phyloP scores from a whole-genome alignment of 352 stramenopile species.

The Saprolegnia diclina region DNA sequence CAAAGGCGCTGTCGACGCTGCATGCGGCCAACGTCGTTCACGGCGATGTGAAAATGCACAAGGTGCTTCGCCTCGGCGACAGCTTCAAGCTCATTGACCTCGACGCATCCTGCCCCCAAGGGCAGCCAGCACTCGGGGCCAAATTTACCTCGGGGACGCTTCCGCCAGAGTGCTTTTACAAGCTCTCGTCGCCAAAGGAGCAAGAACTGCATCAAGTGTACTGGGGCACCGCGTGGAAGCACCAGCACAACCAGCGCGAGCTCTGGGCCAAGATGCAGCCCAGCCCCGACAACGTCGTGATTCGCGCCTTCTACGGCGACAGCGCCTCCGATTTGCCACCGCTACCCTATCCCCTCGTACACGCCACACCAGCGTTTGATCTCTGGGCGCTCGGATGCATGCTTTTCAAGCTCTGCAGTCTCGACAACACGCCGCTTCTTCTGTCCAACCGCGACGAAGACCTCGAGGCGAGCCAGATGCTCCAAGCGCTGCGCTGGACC shows the following conservation, averaged over 20 bases:
- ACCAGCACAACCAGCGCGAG: not conserved
- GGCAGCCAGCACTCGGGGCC: not conserved
- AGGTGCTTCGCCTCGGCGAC: slow-evolving; percentile 27
- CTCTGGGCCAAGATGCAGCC: not conserved
- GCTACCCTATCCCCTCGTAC: slow-evolving; percentile 15
- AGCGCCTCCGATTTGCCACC: not conserved
- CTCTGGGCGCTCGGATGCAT: slow-evolving; percentile 29
- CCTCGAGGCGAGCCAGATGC: slow-evolving; percentile 10
- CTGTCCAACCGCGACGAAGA: slow-evolving; percentile 26
- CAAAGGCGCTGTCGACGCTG: slow-evolving; percentile 2
- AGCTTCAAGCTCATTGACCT: slow-evolving; percentile 28
- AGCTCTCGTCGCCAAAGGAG: not conserved
- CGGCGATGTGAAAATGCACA: slow-evolving; percentile 31
- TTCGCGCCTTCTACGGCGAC: slow-evolving; percentile 9
- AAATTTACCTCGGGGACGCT: slow-evolving; percentile 30
- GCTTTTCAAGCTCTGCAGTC: slow-evolving; percentile 29
- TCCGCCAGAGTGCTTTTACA: slow-evolving; percentile 11
- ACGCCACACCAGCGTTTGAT: slow-evolving; percentile 20
- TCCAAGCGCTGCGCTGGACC: slow-evolving; percentile 20
- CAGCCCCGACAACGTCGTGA: not conserved
- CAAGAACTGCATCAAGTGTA: not conserved
- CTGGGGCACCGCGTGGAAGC: not conserved
- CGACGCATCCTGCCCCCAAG: slow-evolving; percentile 19
- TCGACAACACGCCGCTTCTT: not conserved
- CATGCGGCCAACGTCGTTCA: slow-evolving; percentile 24